Base-by-base conservation (phyloP, 2,329 filamentous ascomycete species). In the Sclerotinia subarctica region DNA sequence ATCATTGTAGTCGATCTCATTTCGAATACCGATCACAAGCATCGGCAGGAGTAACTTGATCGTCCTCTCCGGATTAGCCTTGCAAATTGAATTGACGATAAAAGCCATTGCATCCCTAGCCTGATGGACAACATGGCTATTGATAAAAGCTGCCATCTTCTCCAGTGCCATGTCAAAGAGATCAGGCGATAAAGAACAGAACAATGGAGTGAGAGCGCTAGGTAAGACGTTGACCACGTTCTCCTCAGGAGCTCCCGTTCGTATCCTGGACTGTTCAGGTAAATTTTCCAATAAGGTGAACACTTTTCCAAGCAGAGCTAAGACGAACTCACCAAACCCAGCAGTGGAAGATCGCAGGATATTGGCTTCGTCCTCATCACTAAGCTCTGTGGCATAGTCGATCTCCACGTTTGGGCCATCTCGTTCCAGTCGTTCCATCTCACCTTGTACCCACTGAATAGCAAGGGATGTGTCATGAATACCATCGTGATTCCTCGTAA, bases 61-160 rank as follows among this genome's bases (percentile, higher is more conserved):
- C 0, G 95, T 93, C 81, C 97, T 97, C 77, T 94, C 89, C 0
- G 96, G 94, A 74, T 96, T 92, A 73, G 96, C 93, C 80, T 98
- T 98, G 84, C 95, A 97, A 32, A 99, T 84, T 0, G 93, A 92
- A 78, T 97, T 98, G 80, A 94, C 92, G 66, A 98, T 98, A 85
- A 97, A 99, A 1, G 96, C 95, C 91, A 99, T 97, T 10, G 95
- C 94, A 82, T 99, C 95, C 72, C 94, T 85, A 65, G 95, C 94
- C 79, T 98, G 95, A 75, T 99, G 94, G 24, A 99, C 94, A 60
- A 99, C 95, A 80, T 98, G 95, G 71, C 92, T 92, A 1, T 91
- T 90, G 35, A 97, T 91, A 78, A 99, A 99, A 44, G 92, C 88
- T 2, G 93, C 91, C 73, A 99, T 88, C 82, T 98, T 98, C 69